A percentile compares a stretch with the other conserved stretches of the same genome.
phyloP scores from a whole-genome alignment of 139 green algal species.

The Closterium sp. region DNA sequence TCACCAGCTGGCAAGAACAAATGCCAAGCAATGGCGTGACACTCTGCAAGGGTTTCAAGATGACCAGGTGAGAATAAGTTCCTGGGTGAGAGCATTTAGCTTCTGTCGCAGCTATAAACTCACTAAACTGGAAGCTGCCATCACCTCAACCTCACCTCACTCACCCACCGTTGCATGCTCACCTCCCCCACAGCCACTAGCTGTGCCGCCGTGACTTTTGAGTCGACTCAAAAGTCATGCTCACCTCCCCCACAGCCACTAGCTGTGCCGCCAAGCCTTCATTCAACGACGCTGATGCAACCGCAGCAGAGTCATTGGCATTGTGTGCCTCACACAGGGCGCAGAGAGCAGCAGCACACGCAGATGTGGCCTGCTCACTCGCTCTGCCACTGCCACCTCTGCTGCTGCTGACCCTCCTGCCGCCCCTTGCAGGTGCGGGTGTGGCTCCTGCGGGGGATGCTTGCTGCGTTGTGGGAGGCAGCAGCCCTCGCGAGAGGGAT shows the following conservation, averaged over 20 bases:
- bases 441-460: background rate
- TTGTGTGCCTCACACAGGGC: background rate
- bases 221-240: no score
- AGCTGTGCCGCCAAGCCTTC: background rate
- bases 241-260: background rate
- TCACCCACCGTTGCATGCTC: background rate
- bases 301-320: no score
- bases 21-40: no score
- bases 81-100: no score
- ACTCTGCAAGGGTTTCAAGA: no score
- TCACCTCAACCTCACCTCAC: no score
- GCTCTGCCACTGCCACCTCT: background rate
- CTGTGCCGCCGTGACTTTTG: no score
- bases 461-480: background rate
- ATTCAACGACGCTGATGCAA: background rate
- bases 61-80: no score
- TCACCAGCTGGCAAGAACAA: no score
- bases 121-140: no score
- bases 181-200: background rate
- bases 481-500: background rate
- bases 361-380: background rate
- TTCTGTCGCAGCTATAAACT: no score
- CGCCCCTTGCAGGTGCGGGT: background rate
- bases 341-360: background rate
- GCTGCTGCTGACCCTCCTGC: no score